These are phyloP conservation scores for Pseudogymnoascus destructans DNA, from an alignment of 2,329 filamentous ascomycete species.

Conservation along the genomic window DNA sequence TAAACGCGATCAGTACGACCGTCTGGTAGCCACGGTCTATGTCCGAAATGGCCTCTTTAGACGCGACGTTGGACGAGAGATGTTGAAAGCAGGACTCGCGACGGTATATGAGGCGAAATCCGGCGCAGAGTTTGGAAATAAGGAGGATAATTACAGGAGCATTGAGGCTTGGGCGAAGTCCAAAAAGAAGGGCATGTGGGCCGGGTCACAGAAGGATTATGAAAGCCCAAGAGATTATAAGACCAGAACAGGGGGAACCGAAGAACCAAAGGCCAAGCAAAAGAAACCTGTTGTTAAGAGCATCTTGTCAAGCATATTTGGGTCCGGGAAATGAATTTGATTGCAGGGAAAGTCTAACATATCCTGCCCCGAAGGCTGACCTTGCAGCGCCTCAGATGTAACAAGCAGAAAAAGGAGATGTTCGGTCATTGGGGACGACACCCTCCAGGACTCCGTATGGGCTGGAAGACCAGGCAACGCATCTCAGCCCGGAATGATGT, in stretches of 20 bases:
- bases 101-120: constrained; percentile 89
- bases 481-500: no score
- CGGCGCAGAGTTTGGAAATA: constrained; percentile 75
- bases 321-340: not conserved
- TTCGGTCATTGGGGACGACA: not conserved
- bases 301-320: constrained; percentile 3
- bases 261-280: constrained; percentile 25
- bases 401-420: not conserved
- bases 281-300: constrained; percentile 21
- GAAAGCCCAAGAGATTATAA: constrained; percentile 90
- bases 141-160: constrained; percentile 48
- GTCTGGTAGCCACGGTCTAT: constrained; percentile 76
- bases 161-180: constrained; percentile 55
- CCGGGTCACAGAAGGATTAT: constrained; percentile 44
- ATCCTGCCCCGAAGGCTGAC: not conserved
- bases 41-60: constrained; percentile 52
- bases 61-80: constrained; percentile 75
- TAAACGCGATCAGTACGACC: constrained; percentile 80
- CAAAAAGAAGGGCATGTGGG: constrained; percentile 64
- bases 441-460: not conserved
- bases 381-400: not conserved
- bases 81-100: constrained; percentile 74
- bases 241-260: constrained; percentile 32
- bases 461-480: not conserved
- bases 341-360: not conserved